These are phyloP conservation scores for Neohortaea acidophila DNA, from an alignment of 495 filamentous ascomycete species.

Conservation along the genomic window DNA sequence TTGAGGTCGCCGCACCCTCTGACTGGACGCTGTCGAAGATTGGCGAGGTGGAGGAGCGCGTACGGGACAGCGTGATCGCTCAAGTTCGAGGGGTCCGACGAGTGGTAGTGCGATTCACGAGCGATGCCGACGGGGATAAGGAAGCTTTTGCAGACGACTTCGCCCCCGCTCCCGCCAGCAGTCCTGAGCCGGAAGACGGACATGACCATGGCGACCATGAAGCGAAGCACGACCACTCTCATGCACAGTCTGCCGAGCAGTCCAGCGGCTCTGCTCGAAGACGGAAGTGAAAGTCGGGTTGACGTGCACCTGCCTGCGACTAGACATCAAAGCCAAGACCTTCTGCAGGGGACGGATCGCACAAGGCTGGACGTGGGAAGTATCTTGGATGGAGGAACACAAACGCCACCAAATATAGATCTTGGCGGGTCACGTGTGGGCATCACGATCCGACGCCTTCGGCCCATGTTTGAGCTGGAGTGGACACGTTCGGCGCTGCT, in stretches of 20 bases:
- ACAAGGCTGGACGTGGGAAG: no score
- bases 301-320: no score
- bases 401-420: no score
- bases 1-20: conserved; percentile 65
- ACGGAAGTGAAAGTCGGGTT: conserved; percentile 1
- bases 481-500: no score
- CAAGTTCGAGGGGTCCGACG: conserved; percentile 69
- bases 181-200: conserved; percentile 46
- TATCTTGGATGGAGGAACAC: no score
- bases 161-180: conserved; percentile 49
- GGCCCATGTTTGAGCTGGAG: no score
- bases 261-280: neutral
- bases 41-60: conserved; percentile 49
- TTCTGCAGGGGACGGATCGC: no score
- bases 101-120: conserved; percentile 68
- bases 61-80: conserved; percentile 52
- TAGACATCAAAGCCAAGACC: no score
- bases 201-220: conserved; percentile 20
- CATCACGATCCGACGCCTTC: no score
- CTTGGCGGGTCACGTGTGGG: no score
- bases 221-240: conserved; percentile 28
- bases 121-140: conserved; percentile 36
- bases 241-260: conserved; percentile 17
- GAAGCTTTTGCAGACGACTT: conserved; percentile 60
- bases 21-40: conserved; percentile 55